Evolutionary conservation across 2,329 filamentous ascomycete species (phyloP).

Genomic region (Aspergillus vadensis): DNA sequence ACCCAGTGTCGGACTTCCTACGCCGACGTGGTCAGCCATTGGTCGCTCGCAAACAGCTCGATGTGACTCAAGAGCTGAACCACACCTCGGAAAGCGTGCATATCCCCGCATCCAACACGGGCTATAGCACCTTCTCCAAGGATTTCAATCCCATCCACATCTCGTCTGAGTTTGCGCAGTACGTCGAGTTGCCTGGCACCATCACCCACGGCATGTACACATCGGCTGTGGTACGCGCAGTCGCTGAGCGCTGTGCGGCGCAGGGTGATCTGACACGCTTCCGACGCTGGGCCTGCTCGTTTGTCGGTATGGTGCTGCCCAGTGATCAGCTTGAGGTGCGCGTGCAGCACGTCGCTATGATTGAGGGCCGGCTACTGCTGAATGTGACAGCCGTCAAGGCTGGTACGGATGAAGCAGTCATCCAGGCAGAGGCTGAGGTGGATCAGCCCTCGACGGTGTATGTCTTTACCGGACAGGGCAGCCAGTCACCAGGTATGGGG

Average conservation of each 20-base stretch:
- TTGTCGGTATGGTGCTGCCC: conserved; percentile 96
- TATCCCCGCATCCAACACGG: conserved; percentile 65
- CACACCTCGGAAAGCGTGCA: background rate
- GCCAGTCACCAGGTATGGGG: conserved; percentile 96
- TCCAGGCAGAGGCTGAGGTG: conserved; percentile 89
- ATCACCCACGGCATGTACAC: conserved; percentile 99
- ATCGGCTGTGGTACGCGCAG: conserved; percentile 80
- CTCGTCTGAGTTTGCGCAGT: conserved; percentile 92
- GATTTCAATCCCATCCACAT: conserved; percentile 98
- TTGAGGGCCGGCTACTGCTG: conserved; percentile 46
- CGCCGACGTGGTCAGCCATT: conserved; percentile 1
- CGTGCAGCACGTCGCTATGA: conserved; percentile 92
- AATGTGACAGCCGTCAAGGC: conserved; percentile 31
- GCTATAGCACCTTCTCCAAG: conserved; percentile 91
- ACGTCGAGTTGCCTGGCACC: conserved; percentile 87
- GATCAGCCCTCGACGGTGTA: conserved; percentile 93
- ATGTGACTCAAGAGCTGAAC: background rate
- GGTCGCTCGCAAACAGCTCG: background rate
- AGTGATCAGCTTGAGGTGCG: conserved; percentile 91
- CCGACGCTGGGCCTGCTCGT: conserved; percentile 65
- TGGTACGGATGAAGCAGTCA: conserved; percentile 67
- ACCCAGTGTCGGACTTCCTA: conserved; percentile 13
- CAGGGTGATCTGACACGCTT: conserved; percentile 91
- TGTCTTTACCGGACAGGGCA: conserved; percentile 95
- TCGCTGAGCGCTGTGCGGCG: conserved; percentile 48